Percentiles rank a stretch among this genome's conserved stretches.
Evolutionary conservation across 441 rosid genomes (phyloP).

Genomic region (Croton setiger): DNA sequence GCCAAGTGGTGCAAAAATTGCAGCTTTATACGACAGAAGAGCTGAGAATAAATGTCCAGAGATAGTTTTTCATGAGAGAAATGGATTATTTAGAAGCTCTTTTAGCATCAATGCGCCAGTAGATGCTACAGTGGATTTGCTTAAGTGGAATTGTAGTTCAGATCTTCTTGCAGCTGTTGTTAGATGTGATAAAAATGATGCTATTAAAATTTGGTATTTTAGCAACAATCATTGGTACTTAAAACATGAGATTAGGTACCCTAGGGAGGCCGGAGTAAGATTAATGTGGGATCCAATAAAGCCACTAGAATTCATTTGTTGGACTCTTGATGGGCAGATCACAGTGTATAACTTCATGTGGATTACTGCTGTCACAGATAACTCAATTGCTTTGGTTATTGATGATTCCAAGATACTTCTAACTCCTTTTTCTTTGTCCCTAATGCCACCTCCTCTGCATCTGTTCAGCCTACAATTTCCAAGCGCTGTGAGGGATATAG

Average conservation of each 20-base stretch:
- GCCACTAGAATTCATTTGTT: constrained; percentile 70
- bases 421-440: constrained; percentile 73
- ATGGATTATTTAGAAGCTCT: constrained; percentile 80
- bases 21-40: constrained; percentile 59
- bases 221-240: constrained; percentile 91
- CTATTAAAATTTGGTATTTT: constrained; percentile 72
- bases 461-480: constrained; percentile 70
- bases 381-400: constrained; percentile 74
- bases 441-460: constrained; percentile 89
- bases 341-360: constrained; percentile 66
- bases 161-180: constrained; percentile 85
- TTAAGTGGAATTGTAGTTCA: constrained; percentile 92
- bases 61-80: constrained; percentile 75
- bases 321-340: constrained; percentile 74
- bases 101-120: constrained; percentile 50
- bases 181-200: constrained; percentile 54
- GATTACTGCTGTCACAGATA: constrained; percentile 70
- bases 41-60: constrained; percentile 52
- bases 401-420: constrained; percentile 72
- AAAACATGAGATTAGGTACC: constrained; percentile 73
- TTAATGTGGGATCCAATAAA: constrained; percentile 96
- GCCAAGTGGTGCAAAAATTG: constrained; percentile 96
- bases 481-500: constrained; percentile 55
- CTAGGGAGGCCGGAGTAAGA: constrained; percentile 54
- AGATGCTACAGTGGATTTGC: constrained; percentile 46